These are phyloP conservation scores for Candida tropicalis DNA, from an alignment of 1,139 yeast genomes.

Conservation along the genomic window DNA sequence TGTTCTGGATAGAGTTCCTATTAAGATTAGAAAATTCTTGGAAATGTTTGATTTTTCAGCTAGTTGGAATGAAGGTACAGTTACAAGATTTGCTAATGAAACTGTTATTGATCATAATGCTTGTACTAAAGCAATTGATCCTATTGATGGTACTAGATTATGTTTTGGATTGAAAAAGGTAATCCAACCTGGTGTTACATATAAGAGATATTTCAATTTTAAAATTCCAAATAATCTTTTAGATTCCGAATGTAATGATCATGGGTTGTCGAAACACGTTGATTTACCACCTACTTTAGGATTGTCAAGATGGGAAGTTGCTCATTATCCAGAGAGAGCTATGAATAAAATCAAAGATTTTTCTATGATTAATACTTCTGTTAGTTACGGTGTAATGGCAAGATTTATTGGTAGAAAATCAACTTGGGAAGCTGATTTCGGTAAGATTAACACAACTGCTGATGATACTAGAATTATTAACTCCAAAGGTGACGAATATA, in stretches of 20 bases:
- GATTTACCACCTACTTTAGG: conserved; percentile 46
- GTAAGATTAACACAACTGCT: conserved; percentile 15
- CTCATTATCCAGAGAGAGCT: conserved; percentile 18
- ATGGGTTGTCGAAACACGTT: conserved; percentile 36
- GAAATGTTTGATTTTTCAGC: conserved; percentile 51
- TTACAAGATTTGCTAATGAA: conserved; percentile 38
- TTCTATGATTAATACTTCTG: conserved; percentile 30
- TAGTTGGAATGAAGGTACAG: conserved; percentile 35
- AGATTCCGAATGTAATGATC: conserved; percentile 41
- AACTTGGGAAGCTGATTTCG: conserved; percentile 19
- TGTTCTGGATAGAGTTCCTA: conserved; percentile 17
- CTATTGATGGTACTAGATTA: conserved; percentile 30
- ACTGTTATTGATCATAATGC: conserved; percentile 17
- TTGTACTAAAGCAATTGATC: conserved; percentile 25
- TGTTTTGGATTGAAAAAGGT: conserved; percentile 28
- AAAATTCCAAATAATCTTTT: conserved; percentile 41
- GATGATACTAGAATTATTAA: conserved; percentile 34
- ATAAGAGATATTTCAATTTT: conserved; percentile 47
- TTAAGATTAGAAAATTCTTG: conserved; percentile 22
- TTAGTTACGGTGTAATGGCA: conserved; percentile 41
- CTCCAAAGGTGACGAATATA: conserved; percentile 44
- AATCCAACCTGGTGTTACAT: conserved; percentile 30
- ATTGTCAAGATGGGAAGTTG: conserved; percentile 21
- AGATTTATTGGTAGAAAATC: conserved; percentile 44
- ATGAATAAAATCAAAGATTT: conserved; percentile 25